Evolutionary conservation across 2,329 filamentous ascomycete species (phyloP), one percentile per base, ranked within the genome.

Genomic region (Moelleriella libera): DNA sequence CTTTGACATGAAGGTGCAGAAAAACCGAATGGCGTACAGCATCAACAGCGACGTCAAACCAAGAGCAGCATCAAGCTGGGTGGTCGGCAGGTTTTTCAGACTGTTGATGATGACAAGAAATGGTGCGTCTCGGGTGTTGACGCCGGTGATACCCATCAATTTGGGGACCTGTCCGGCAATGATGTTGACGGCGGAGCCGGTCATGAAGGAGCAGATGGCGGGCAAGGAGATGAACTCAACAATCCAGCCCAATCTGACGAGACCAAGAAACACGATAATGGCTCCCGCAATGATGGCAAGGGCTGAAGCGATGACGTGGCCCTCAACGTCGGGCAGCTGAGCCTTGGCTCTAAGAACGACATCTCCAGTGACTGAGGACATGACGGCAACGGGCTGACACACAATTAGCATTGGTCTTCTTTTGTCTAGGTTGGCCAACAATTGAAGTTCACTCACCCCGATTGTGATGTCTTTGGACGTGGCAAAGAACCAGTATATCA

Each of bases 401-500:
- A 46, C 28, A 54, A 56, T 60, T 47, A 53, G 28, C 40, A 45
- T 5, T 45, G 37, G 5, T 21, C 5, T 9, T 9, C 6, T 9
- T 5, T 37, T 10, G 8, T 39, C 8, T 39, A 39, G 34, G 12
- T 12, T 21, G 21, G 21, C 21, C 21, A 21, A 21, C 21, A 21
- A 21, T 21, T 21, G 7, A 41, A n/a, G 2, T 7, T 21, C 40
- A 41, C 79, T 67, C 71, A 84, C 80, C 40, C 87, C 87, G 53
- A 94, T 92, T 14, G 87, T 92, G 60, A 94, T 94, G 65, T 75
- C 71, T 55, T 97, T 97, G 29, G 89, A 96, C 0, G 90, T 97
- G 40, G 89, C 90, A 60, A 97, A 97, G 64, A 95, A 89, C 90
- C 90, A 97, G 66, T 97, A 97, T 55, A 95, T 74, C 52, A 95